Conservation (phyloP, 768 basidiomycete species). For the Leucocoprinus birnbaumii region DNA sequence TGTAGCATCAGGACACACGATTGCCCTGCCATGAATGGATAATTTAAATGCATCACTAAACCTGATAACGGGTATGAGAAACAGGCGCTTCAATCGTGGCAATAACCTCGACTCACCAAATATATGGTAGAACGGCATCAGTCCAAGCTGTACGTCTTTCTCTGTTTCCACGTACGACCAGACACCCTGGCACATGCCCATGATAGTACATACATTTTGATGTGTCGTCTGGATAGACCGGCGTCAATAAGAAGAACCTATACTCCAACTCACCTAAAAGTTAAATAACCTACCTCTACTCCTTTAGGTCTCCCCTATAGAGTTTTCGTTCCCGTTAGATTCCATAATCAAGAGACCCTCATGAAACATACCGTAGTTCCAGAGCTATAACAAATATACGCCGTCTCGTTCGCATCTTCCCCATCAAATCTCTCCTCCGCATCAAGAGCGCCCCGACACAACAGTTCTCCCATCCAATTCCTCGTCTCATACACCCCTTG, state of each 20-base stretch:
- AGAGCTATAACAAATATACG: constrained; percentile 24
- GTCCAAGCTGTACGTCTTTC: constrained; percentile 44
- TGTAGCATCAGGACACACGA: constrained; percentile 45
- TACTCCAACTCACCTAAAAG: too few species aligned
- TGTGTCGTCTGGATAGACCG: constrained; percentile 36
- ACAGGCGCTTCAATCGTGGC: background rate
- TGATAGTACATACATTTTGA: constrained; percentile 45
- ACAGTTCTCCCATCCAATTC: constrained; percentile 15
- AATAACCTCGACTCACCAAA: constrained; percentile 17
- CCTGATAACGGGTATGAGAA: constrained; percentile 21
- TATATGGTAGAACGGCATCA: constrained; percentile 40
- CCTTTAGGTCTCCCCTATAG: constrained; percentile 53
- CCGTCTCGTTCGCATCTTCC: constrained; percentile 17
- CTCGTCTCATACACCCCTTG: constrained; percentile 4
- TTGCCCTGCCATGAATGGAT: constrained; percentile 36
- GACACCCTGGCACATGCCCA: constrained; percentile 34
- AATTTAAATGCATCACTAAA: constrained; percentile 38
- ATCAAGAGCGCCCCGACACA: constrained; percentile 13
- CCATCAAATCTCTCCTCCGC: constrained; percentile 22
- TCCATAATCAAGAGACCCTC: background rate
- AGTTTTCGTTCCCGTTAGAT: background rate
- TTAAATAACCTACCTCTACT: constrained; percentile 13
- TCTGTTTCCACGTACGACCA: constrained; percentile 29
- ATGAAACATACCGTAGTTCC: constrained; percentile 44
- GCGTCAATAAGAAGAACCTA: background rate